phyloP scores from a whole-genome alignment of 208 protist species.

The Crithidia thermophila region DNA sequence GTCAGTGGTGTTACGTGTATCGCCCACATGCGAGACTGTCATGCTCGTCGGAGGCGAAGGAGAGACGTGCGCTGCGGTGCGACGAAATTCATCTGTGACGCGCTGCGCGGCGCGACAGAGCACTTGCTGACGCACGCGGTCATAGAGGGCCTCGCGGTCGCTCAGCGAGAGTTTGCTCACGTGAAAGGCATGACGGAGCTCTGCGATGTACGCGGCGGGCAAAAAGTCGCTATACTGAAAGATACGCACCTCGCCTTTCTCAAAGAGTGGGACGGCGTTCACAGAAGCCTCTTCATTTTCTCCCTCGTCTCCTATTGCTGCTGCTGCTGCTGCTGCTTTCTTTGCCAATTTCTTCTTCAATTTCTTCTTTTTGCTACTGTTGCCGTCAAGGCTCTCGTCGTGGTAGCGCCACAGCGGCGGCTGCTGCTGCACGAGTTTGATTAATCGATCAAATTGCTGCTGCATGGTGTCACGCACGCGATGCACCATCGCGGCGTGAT shows the following conservation, averaged over 20 bases:
- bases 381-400: slow-evolving; percentile 6
- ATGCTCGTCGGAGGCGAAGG: neutral
- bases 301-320: neutral
- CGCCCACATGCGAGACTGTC: too few species aligned
- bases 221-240: slow-evolving; percentile 72
- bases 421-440: slow-evolving; percentile 42
- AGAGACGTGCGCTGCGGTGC: neutral
- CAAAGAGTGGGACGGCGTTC: slow-evolving; percentile 42
- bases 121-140: slow-evolving; percentile 42
- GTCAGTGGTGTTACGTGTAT: too few species aligned
- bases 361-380: neutral
- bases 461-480: slow-evolving; percentile 26
- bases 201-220: slow-evolving; percentile 19
- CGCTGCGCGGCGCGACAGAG: slow-evolving; percentile 38
- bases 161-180: slow-evolving; percentile 45
- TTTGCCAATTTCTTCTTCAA: neutral
- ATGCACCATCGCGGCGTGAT: slow-evolving; percentile 19
- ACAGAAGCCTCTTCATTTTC: slow-evolving; percentile 10
- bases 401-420: slow-evolving; percentile 34
- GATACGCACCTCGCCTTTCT: slow-evolving; percentile 37
- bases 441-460: slow-evolving; percentile 49
- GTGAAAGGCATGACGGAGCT: slow-evolving; percentile 48
- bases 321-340: neutral
- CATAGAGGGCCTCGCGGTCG: slow-evolving; percentile 65
- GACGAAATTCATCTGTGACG: slow-evolving; percentile 26